Evolutionary conservation across 2,329 filamentous ascomycete species (phyloP), one percentile per base, ranked within the genome.

Genomic region (Penicillium corylophilum): DNA sequence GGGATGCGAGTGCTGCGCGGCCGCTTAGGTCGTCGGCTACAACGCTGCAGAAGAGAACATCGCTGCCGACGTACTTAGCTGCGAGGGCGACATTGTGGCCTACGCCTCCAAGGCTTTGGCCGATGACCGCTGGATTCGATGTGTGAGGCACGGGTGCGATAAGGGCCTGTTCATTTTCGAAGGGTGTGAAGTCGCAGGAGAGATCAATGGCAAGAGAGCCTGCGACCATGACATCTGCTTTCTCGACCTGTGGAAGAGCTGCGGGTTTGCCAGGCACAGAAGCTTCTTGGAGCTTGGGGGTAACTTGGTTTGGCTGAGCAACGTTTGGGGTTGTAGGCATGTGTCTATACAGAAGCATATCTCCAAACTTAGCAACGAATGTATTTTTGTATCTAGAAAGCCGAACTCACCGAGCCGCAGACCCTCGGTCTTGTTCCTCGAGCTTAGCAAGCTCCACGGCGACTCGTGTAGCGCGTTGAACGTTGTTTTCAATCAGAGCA

Each of bases 31-130:
- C 93, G 64, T 92, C 82, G 13, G 88, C 91, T 9, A 96, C 81
- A 56, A 90, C 81, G 64, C 89, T 95, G 72, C 87, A 92, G 15
- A 96, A 82, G 20, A 83, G 80, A 7, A 94, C 88, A 13, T 75
- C 73, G 33, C 79, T 82, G 36, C 82, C 84, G 53, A 88, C 81
- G 28, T 86, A 81, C 60, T 91, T 88, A 1, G 89, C 86, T 40
- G 93, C 92, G 43, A 90, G 81, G 15, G 94, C 90, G 40, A 97
- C 90, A 64, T 97, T 97, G 65, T 91, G 87, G 6, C 90, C 94
- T 7, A 97, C 94, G 6, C 94, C 94, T 12, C 94, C 94, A 7
- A 96, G 82, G 1, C 88, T 89, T 66, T 95, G 90, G 31, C 77
- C 84, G 58, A 96, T 95, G 13, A 78, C 76, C 7, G 91, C 85